Conservation (phyloP, 352 stramenopile genomes). For the Phytopythium kandeliae region DNA sequence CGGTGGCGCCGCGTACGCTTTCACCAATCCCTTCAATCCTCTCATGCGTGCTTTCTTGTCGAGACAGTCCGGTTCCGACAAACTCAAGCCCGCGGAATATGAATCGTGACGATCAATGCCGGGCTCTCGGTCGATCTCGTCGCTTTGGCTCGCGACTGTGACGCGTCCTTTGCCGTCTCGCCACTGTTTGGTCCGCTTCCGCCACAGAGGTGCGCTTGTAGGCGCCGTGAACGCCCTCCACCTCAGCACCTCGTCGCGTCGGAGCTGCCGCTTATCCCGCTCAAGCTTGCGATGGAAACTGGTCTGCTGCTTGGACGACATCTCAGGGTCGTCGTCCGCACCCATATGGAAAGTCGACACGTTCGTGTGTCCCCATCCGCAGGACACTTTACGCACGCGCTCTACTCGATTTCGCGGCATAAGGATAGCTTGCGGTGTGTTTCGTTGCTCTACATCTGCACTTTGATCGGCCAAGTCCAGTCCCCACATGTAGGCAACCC, state of each 20-base stretch:
- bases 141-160: background rate
- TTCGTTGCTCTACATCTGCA: constrained; percentile 31
- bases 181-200: background rate
- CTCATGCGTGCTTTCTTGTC: background rate
- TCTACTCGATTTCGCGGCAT: constrained; percentile 26
- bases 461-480: constrained; percentile 47
- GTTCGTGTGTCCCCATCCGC: constrained; percentile 63
- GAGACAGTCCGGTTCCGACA: background rate
- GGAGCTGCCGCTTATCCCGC: constrained; percentile 16
- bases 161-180: background rate
- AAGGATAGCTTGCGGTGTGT: constrained; percentile 18
- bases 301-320: constrained; percentile 13
- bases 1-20: background rate
- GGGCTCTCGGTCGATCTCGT: background rate
- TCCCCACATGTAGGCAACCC: constrained; percentile 52
- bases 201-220: background rate
- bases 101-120: background rate
- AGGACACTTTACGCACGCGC: constrained; percentile 37
- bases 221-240: constrained; percentile 17
- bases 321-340: background rate
- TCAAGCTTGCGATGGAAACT: constrained; percentile 26
- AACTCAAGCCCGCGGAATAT: no score
- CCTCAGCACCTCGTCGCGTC: constrained; percentile 16
- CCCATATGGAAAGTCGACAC: constrained; percentile 32
- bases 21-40: background rate